Evolutionary conservation across 495 filamentous ascomycete species (phyloP), one percentile per base, ranked within the genome.

Genomic region (Penicillium samsonianum): DNA sequence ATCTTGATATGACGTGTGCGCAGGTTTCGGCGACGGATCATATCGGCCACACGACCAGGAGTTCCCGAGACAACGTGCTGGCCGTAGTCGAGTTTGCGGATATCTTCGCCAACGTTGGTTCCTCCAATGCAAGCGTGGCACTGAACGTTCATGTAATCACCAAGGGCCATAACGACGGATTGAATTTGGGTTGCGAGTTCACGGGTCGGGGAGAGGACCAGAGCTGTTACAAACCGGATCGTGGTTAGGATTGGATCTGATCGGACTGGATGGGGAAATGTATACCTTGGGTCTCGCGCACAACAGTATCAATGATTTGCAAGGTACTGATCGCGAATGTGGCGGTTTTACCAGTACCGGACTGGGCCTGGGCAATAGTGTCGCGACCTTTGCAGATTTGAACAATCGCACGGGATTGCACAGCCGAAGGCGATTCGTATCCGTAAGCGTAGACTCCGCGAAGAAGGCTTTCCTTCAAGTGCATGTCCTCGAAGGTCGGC

Each of bases 91-190:
- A 98, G 90, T 70, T 93, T 95, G 75, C 90, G 88, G 64, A 98
- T 97, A 73, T 99, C 94, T 60, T 98, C 93, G 43, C 94, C 90
- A 53, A 99, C 90, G 67, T 93, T 96, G 58, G 94, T 99, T 30
- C 94, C 94, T 61, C 94, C 94, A 75, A 99, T 99, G 73, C 95
- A 98, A 63, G 94, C 92, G 65, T 99, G 94, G 76, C 95, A 98
- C 74, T 99, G 90, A 2, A 98, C 89, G 69, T 98, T 99, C 95
- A 98, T 98, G 80, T 95, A 99, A 71, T 99, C 94, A 49, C 94
- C 94, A 28, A 99, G 86, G 16, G 92, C 94, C 82, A 98, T 90
- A 62, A 99, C 86, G 51, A 99, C 94, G 45, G 91, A 95, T 70
- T 98, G 94, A 64, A 99, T 99, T 73, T 99, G 94, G 52, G 91